These are phyloP conservation scores for Microdochium trichocladiopsis DNA, from an alignment of 2,329 filamentous ascomycete species.

Conservation along the genomic window DNA sequence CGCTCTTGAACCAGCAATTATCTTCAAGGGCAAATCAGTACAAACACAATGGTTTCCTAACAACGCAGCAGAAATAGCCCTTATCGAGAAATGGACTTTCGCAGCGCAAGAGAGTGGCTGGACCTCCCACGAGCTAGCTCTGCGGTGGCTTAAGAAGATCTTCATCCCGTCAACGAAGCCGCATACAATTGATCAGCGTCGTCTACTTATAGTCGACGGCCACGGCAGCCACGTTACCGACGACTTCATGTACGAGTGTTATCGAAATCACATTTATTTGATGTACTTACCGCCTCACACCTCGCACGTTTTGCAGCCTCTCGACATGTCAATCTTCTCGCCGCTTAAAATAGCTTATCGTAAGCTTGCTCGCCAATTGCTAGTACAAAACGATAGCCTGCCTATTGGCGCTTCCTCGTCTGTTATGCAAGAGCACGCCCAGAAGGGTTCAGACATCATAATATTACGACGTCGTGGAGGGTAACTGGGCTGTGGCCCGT, in stretches of 20 bases:
- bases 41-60: conserved; percentile 9
- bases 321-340: conserved; percentile 7
- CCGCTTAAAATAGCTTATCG: background rate
- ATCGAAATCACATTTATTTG: conserved; percentile 7
- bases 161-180: conserved; percentile 7
- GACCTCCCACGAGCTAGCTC: conserved; percentile 9
- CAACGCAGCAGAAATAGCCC: conserved; percentile 1
- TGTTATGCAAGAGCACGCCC: background rate
- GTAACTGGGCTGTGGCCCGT: background rate
- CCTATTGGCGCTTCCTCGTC: conserved; percentile 1
- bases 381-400: background rate
- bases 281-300: conserved; percentile 11
- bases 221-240: conserved; percentile 8
- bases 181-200: background rate
- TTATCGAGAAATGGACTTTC: conserved; percentile 8
- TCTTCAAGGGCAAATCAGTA: conserved; percentile 12
- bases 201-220: conserved; percentile 10
- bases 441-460: background rate
- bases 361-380: background rate
- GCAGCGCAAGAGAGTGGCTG: conserved; percentile 11
- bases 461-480: background rate
- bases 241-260: conserved; percentile 12
- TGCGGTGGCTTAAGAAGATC: conserved; percentile 9
- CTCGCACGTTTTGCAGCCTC: conserved; percentile 14
- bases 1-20: conserved; percentile 8